Conservation (phyloP, 139 green algal species). For the Coelastrella sp. region DNA sequence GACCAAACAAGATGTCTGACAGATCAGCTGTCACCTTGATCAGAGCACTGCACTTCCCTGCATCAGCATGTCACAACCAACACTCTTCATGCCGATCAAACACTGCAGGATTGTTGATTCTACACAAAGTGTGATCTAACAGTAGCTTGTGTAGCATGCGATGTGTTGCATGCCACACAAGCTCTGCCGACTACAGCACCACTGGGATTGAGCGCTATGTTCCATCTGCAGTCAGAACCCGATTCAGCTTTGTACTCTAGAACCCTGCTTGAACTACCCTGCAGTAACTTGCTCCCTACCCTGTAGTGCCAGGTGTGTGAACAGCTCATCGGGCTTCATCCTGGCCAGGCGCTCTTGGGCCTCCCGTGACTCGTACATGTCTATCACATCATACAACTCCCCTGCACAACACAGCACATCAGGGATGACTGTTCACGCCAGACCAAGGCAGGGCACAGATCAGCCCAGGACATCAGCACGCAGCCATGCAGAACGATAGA, state of each 20-base stretch:
- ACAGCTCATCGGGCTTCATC: constrained; percentile 40
- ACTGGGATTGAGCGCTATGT: not conserved
- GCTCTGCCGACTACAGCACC: not conserved
- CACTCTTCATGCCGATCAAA: not conserved
- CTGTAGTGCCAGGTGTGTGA: constrained; percentile 52
- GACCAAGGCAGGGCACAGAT: too few species aligned
- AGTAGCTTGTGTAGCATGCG: too few species aligned
- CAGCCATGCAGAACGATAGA: too few species aligned
- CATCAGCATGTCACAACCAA: not conserved
- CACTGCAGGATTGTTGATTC: not conserved
- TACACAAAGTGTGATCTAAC: too few species aligned
- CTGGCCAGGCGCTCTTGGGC: not conserved
- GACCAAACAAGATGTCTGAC: constrained; percentile 46
- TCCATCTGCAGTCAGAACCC: too few species aligned
- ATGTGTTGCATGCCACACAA: not conserved
- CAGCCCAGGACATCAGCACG: too few species aligned
- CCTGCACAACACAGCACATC: constrained; percentile 36
- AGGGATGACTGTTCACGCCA: not conserved
- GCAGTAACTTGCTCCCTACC: not conserved
- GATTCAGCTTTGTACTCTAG: not conserved
- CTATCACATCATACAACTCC: constrained; percentile 71
- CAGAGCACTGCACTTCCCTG: constrained; percentile 72
- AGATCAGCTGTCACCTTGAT: constrained; percentile 68
- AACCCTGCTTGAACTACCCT: not conserved
- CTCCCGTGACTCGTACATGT: constrained; percentile 52